Percentiles rank a stretch among this genome's conserved stretches.
These are phyloP conservation scores for Neurospora tetrasperma DNA, from an alignment of 495 filamentous ascomycete species.

Conservation along the genomic window DNA sequence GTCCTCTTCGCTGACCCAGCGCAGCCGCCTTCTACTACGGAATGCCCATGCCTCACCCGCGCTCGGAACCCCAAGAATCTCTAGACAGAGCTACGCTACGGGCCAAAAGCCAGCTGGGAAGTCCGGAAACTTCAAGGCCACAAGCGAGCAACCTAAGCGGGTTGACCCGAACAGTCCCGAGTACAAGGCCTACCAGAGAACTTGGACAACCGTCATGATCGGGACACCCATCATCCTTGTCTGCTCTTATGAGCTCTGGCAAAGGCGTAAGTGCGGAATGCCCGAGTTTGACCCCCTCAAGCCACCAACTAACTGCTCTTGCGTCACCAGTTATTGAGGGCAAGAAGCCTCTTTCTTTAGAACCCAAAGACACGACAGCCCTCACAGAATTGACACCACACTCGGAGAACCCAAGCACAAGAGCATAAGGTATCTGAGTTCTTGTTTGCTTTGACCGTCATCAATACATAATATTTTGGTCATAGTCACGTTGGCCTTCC, in stretches of 20 bases:
- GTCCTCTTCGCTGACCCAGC: neutral
- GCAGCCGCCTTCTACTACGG: neutral
- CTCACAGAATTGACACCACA: conserved; percentile 1
- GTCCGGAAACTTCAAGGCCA: neutral
- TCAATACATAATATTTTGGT: neutral
- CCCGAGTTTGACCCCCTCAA: neutral
- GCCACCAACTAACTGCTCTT: neutral
- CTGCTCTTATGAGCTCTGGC: conserved; percentile 34
- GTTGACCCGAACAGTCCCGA: conserved; percentile 26
- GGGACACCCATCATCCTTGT: conserved; percentile 36
- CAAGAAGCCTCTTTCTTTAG: conserved; percentile 5
- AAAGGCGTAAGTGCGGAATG: conserved; percentile 23
- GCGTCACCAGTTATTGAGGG: conserved; percentile 15
- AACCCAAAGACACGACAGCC: neutral
- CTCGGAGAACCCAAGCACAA: neutral
- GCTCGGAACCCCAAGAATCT: neutral
- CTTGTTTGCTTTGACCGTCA: neutral
- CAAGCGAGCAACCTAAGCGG: conserved; percentile 4
- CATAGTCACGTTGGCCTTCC: neutral
- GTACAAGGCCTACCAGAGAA: conserved; percentile 30
- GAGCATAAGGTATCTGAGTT: neutral
- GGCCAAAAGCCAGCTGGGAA: neutral
- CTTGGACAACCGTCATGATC: conserved; percentile 30
- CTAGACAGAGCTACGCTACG: neutral
- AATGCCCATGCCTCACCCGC: neutral